Base-by-base conservation (phyloP, 768 basidiomycete genomes). In the Pholiota molesta region DNA sequence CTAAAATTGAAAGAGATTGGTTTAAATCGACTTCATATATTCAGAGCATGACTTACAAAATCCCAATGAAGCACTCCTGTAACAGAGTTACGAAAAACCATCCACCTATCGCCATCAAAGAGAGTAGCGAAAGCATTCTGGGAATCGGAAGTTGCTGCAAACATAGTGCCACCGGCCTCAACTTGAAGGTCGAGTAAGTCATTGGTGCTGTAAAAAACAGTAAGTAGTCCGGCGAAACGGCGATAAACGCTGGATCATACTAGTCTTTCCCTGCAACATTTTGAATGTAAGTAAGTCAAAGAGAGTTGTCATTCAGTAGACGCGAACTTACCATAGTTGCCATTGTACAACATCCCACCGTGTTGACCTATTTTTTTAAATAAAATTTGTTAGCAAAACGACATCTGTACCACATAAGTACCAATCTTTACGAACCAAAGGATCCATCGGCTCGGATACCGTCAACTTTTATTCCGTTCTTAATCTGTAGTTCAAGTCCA, bases 61-160 rank as follows among this genome's bases (percentile, higher is more conserved):
- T 92, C 90, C 87, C 88, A 92, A 68, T 90, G 88, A 51, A 86
- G 68, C 17, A 85, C 80, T 4, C 78, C 73, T 1, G 89, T 88
- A 28, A 80, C 53, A 10, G 77, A 71, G 67, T 91, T 90, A 13
- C 75, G 74, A 67, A 82, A 88, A 28, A 90, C 85, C 88, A 90
- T 89, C 90, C 90, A 92, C 49, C 77, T 75, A 62, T 86, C 77
- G 0, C 84, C 90, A 33, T 84, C 78, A 60, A 90, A 78, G 5
- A 88, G 73, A 13, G 79, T 82, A 9, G 79, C 81, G 53, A 91
- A 81, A 0, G 88, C 87, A 28, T 67, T 60, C 64, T 79, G 75
- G 13, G 81, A 76, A 13, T 69, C 71, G 6, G 73, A 57, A 13
- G 71, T 72, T 2, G 86, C 88, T 40, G 78, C 76, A 67, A 83